Evolutionary conservation across 1,284 basidiomycete species (phyloP), one percentile per base, ranked within the genome.

Genomic region (Rhodofomes roseus): DNA sequence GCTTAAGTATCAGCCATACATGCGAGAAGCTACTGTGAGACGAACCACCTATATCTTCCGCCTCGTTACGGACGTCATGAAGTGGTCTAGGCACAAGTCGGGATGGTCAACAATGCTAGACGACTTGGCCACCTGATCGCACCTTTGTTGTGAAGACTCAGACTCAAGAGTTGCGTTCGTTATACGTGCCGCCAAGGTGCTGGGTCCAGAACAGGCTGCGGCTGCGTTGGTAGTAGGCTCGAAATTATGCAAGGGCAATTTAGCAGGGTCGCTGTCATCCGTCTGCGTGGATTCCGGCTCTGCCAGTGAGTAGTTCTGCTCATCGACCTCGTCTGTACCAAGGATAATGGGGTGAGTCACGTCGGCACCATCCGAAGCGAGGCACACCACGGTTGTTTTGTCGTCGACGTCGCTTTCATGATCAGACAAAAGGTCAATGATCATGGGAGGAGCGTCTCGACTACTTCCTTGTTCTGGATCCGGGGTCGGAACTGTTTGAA

Each of bases 381-480:
- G 20, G 22, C 1, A 2, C 31, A 20, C 9, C 7, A 34, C 31
- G 29, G 29, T 16, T 31, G 50, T 3, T n/a, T 52, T 37, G 31
- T 36, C 27, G 9, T 54, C 40, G 20, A 54, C 23, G n/a, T 40
- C 36, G 11, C 27, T 36, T 22, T 41, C 54, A 22, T 59, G 46
- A 40, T 56, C 54, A 53, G 55, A 60, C 22, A 52, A 14, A 9
- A 53, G 48, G 40, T 56, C 54, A 27, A 56, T 60, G 37, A 50
- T 41, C 18, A 51, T 51, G 22, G 54, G 34, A 39, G 22, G 8
- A 27, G 37, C 18, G 11, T 39, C 22, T 25, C 16, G 44, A 27
- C 34, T n/a, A 18, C 11, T 20, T 14, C 37, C 11, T 34, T 22
- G 4, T 40, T 23, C 44, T 41, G 37, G 16, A 36, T n/a, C 16